Percentiles rank a stretch among this genome's conserved stretches.
These are phyloP conservation scores for Pichia sp. DNA, from an alignment of 1,139 yeast species.

Conservation along the genomic window DNA sequence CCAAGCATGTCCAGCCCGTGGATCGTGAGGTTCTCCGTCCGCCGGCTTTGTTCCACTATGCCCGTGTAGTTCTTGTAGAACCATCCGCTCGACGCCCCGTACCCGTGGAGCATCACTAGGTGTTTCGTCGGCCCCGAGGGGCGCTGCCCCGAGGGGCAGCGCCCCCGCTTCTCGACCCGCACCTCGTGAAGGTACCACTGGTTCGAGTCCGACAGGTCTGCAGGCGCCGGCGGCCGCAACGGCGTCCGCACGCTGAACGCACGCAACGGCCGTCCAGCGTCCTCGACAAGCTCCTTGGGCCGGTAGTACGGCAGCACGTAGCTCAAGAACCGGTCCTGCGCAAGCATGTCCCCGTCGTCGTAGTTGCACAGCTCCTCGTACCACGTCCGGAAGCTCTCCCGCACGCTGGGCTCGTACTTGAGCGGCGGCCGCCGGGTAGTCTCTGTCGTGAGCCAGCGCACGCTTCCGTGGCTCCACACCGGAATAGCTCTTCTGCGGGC, in stretches of 20 bases:
- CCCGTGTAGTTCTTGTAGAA: constrained; percentile 72
- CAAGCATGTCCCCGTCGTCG: constrained; percentile 22
- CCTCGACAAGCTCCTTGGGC: constrained; percentile 12
- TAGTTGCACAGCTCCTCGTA: constrained; percentile 18
- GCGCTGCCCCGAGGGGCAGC: constrained; percentile 20
- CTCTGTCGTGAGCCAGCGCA: too few relatives aligned
- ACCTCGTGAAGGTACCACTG: constrained; percentile 27
- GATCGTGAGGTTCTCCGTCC: constrained; percentile 34
- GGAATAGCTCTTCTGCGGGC: too few relatives aligned
- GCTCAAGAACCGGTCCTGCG: constrained; percentile 29
- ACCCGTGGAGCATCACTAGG: constrained; percentile 80
- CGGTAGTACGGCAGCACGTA: constrained; percentile 30
- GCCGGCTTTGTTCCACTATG: constrained; percentile 35
- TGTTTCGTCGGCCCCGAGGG: constrained; percentile 34
- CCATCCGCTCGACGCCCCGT: constrained; percentile 85
- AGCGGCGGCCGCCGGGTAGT: too few relatives aligned
- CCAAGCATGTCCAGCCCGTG: constrained; percentile 84
- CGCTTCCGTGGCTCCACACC: too few relatives aligned
- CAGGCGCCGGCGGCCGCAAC: constrained; percentile 3
- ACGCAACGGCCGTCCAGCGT: constrained; percentile 4
- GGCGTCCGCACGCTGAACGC: constrained; percentile 21
- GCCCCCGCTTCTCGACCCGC: constrained; percentile 17
- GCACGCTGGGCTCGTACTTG: not conserved
- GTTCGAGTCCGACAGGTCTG: constrained; percentile 6
- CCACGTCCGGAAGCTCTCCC: constrained; percentile 26